These are phyloP conservation scores for Aspergillus fischeri DNA, from an alignment of 2,329 filamentous ascomycete species.

Conservation along the genomic window DNA sequence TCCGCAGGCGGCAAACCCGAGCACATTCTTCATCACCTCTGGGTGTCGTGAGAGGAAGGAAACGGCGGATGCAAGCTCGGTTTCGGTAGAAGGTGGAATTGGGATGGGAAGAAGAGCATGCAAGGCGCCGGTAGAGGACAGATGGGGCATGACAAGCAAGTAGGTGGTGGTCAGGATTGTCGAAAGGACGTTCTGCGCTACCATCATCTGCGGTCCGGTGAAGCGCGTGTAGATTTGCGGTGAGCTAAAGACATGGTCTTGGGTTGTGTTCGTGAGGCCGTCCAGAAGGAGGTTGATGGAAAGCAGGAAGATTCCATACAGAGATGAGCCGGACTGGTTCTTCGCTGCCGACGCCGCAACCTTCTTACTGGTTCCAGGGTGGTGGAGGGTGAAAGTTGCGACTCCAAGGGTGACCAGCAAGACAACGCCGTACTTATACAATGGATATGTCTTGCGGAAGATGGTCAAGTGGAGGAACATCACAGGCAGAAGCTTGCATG, in stretches of 20 bases:
- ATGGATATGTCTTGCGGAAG: slow-evolving; percentile 81
- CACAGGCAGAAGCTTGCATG: slow-evolving; percentile 96
- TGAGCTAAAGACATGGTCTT: slow-evolving; percentile 84
- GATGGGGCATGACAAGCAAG: slow-evolving; percentile 71
- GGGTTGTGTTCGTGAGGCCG: slow-evolving; percentile 91
- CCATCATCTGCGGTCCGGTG: slow-evolving; percentile 98
- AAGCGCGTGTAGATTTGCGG: slow-evolving; percentile 66
- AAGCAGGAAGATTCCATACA: slow-evolving; percentile 70
- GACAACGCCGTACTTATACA: slow-evolving; percentile 96
- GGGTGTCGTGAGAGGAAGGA: slow-evolving; percentile 78
- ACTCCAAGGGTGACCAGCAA: slow-evolving; percentile 87
- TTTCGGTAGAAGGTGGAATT: slow-evolving; percentile 54
- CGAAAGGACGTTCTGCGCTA: slow-evolving; percentile 86
- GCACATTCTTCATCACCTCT: slow-evolving; percentile 75
- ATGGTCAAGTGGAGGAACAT: slow-evolving; percentile 95
- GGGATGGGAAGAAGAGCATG: slow-evolving; percentile 65
- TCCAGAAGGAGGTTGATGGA: slow-evolving; percentile 91
- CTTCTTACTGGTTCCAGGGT: slow-evolving; percentile 58
- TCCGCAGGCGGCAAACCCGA: slow-evolving; percentile 85
- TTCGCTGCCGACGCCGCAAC: slow-evolving; percentile 44
- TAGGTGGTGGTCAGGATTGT: slow-evolving; percentile 73
- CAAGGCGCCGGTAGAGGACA: slow-evolving; percentile 64
- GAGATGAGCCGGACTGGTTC: slow-evolving; percentile 63
- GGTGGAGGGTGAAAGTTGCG: slow-evolving; percentile 88
- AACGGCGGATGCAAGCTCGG: slow-evolving; percentile 75